Evolutionary conservation across 2,329 filamentous ascomycete genomes (phyloP), one percentile per base, ranked within the genome.

Genomic region (Leptographium procerum): DNA sequence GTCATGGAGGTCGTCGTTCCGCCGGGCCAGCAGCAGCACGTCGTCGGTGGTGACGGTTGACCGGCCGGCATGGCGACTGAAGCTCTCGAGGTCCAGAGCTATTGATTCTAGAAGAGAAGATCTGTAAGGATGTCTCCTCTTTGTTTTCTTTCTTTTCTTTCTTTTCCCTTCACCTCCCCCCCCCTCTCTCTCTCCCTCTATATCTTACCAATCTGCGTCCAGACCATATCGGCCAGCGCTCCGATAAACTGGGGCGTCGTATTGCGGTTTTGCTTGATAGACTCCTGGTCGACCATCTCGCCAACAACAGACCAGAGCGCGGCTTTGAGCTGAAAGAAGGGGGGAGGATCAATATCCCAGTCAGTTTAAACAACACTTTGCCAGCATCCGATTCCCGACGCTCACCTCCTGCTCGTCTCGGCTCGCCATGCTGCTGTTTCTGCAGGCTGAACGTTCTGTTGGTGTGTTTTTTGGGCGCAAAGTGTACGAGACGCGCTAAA

Each of bases 181-280:
- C 11, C 36, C 16, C 36, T 33, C 31, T 33, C 31, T 33, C 31
- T 33, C 31, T 33, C 31, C 10, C 31, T 33, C 26, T 3, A n/a
- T 29, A 24, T 64, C 72, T 52, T 77, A 92, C 90, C 88, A 56
- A 96, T 87, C 65, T 95, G 91, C 1, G 85, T 81, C 84, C 89
- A 96, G 9, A 92, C 87, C 71, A 95, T 82, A 70, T 96, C 91
- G 1, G 89, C 94, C 67, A 95, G 71, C 0, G 87, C 87, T 10
- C 87, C 90, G 64, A 95, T 95, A 70, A 95, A 96, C 67, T 95
- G 90, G 1, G 89, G 89, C 29, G 92, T 96, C 8, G 91, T 89
- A 71, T 95, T 96, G 63, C 89, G 81, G 68, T 88, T 84, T 31
- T 85, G 77, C 59, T 80, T 77, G 33, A 90, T 74, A 22, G 85